Evolutionary conservation across 129 eudicot genomes (phyloP), one percentile per base, ranked within the genome.

Genomic region (Calendula officinalis): DNA sequence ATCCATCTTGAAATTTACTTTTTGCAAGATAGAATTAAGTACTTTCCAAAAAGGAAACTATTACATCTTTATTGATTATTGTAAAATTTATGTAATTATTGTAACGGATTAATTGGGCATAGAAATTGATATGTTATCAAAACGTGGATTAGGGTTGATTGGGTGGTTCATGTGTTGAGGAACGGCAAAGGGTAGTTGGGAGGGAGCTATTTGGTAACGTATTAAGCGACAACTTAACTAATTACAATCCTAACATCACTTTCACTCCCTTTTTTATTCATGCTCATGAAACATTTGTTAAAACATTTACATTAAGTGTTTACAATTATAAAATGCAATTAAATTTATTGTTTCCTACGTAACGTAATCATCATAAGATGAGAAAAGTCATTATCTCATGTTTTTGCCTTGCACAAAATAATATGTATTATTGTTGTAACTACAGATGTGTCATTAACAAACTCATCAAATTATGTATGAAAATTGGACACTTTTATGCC

Each of bases 201-300:
- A 27, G 36, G 63, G 74, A 64, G 77, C 66, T 61, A 61, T 70
- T 62, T 67, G 80, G 74, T 53, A 33, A 45, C 54, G 71, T 60
- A 46, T 65, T 34, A 53, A 74, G 75, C 72, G 90, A 84, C 84
- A 55, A 17, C 54, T 49, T 60, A 81, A 77, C 91, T 84, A 84
- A 84, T 84, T 78, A 66, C 91, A 81, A 81, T 74, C 84, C 70
- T 47, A 39, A 68, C 61, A 84, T 84, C 91, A 75, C 84, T 85
- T 79, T 86, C 68, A 71, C 67, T 73, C 79, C 17, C 30, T 47
- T 62, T 39, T 62, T 42, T 39, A 36, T 41, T 68, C 4, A 56
- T 43, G 13, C 41, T 52, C 60, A 2, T 39, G 37, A 4, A 5
- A 38, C 71, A 38, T 39, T 61, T 41, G 38, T 17, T 42, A 27